phyloP scores from a whole-genome alignment of 306 rosid species.

The Luffa acutangula region DNA sequence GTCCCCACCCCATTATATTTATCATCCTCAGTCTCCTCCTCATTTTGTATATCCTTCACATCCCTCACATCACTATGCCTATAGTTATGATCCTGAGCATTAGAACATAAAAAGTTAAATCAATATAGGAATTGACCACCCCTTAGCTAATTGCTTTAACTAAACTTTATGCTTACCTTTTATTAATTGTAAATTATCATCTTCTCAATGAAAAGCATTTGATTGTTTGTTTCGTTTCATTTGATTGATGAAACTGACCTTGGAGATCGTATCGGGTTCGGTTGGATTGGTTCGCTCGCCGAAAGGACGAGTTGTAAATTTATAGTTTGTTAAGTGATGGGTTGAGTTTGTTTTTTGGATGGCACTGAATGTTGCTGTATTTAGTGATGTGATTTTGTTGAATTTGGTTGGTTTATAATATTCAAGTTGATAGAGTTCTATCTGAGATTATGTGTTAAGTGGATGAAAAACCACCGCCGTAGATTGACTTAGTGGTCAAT shows the following conservation, averaged over 20 bases:
- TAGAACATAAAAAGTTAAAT: background rate
- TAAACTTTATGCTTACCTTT: background rate
- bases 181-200: background rate
- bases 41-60: conserved; percentile 24
- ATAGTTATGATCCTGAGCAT: background rate
- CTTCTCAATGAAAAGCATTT: background rate
- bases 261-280: background rate
- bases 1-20: conserved; percentile 36
- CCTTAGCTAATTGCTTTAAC: background rate
- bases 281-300: background rate
- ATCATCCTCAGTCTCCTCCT: conserved; percentile 35
- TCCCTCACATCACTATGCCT: conserved; percentile 14
- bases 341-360: no score
- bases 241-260: background rate
- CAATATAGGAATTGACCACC: background rate
- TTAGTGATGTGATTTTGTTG: no score
- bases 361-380: no score
- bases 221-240: background rate
- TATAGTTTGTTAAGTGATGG: no score
- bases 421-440: no score
- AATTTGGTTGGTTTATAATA: no score
- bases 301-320: background rate
- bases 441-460: no score
- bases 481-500: no score
- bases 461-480: no score